These are phyloP conservation scores for Mycena epipterygia DNA, from an alignment of 768 basidiomycete genomes.

Conservation along the genomic window DNA sequence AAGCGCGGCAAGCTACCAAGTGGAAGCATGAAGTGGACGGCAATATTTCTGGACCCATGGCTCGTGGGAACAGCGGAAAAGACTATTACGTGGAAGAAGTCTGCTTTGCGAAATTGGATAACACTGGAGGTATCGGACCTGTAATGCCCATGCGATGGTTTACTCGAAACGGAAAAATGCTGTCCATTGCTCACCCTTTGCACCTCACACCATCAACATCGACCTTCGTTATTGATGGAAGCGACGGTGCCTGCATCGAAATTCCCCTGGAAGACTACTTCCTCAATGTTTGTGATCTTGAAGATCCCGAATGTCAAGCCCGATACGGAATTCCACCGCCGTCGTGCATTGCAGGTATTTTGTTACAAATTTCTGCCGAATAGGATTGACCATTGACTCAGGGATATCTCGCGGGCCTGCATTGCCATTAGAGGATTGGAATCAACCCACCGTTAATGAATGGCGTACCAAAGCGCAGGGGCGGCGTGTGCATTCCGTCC, in stretches of 20 bases:
- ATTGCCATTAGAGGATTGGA: conserved; percentile 2
- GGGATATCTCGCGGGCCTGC: neutral
- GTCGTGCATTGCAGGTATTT: neutral
- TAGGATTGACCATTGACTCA: too few relatives aligned
- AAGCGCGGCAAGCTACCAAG: neutral
- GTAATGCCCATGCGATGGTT: too few relatives aligned
- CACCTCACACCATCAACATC: neutral
- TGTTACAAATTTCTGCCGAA: too few relatives aligned
- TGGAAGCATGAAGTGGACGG: conserved; percentile 3
- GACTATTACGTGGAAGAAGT: conserved; percentile 3
- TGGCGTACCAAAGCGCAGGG: neutral
- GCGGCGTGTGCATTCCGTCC: neutral
- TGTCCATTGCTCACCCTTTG: neutral
- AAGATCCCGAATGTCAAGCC: neutral
- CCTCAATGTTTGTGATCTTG: conserved; percentile 2
- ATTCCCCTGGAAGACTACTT: neutral
- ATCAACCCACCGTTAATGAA: neutral
- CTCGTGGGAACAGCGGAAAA: neutral
- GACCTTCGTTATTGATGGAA: conserved; percentile 5
- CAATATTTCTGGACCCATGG: neutral
- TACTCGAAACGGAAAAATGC: neutral
- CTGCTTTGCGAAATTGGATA: neutral
- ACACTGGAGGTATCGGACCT: too few relatives aligned
- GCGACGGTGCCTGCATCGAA: neutral
- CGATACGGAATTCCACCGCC: conserved; percentile 1